Evolutionary conservation across 495 filamentous ascomycete species (phyloP), one percentile per base, ranked within the genome.

Genomic region (Aspergillus wentii): DNA sequence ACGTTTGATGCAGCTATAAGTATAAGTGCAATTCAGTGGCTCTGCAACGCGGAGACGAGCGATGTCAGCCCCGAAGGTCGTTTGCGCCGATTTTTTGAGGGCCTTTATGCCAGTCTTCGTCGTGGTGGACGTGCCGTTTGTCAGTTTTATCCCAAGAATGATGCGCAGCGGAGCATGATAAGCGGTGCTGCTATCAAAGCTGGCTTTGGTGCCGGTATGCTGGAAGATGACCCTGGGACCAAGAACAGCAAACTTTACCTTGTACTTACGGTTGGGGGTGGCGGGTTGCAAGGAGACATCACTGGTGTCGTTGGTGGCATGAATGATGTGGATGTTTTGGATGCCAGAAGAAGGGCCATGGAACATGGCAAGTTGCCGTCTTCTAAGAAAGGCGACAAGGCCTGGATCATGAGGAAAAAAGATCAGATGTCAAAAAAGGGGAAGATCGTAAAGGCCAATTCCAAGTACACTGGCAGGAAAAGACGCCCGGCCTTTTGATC

Each of bases 101-200:
- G 86, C n/a, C 66, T 98, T 5, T 97, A 95, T 61, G 79, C 85
- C 15, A 82, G 79, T 58, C 61, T 98, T 38, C 75, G 82, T 40
- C 72, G 94, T 4, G 92, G 92, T 8, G 92, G 90, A 16, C 76
- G 86, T 27, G 92, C 94, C 2, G 92, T 97, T 16, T 91, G 90
- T 52, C 92, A 97, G 55, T 97, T 98, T 58, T 98, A 98, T 59
- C 94, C 92, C 3, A 94, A 92, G 67, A 95, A 98, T 59, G 87
- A 92, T 49, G 71, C 72, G 43, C 92, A 97, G 66, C 82, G 87
- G 54, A 78, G 69, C 41, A 95, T 97, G 92, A 89, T 97, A 38
- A 87, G 82, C 33, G 66, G 66, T 11, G 90, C 92, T 13, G 92
- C 92, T 1, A 83, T 95, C 39, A 87, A 82, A 54, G 92, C 92